A percentile compares a stretch with the other conserved stretches of the same genome.
Conservation (phyloP, 73 alveolate species). For the Paramecium sexaurelia region DNA sequence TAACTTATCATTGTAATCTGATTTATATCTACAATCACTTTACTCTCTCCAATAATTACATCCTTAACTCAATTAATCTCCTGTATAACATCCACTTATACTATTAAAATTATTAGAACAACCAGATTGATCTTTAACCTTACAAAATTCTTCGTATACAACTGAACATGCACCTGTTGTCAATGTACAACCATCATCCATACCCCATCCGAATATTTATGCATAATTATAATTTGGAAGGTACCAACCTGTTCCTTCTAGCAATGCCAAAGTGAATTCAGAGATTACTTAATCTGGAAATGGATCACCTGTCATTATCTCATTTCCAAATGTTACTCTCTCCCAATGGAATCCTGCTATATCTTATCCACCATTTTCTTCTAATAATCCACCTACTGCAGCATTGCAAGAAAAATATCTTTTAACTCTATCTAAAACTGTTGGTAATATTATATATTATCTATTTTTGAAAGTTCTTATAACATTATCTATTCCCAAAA, state of each 20-base stretch:
- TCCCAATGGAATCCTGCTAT: slow-evolving; percentile 71
- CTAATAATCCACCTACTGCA: slow-evolving; percentile 55
- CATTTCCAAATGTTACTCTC: slow-evolving; percentile 68
- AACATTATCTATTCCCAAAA: slow-evolving; percentile 44
- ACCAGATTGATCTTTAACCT: neutral
- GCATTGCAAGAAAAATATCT: slow-evolving; percentile 22
- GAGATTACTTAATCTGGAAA: slow-evolving; percentile 57
- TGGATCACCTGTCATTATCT: slow-evolving; percentile 66
- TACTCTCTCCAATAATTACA: slow-evolving; percentile 45
- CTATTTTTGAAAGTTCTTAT: neutral
- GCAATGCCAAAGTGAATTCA: slow-evolving; percentile 38
- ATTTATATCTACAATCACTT: slow-evolving; percentile 47
- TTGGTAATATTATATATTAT: slow-evolving; percentile 29
- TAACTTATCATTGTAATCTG: neutral
- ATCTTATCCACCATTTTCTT: slow-evolving; percentile 59
- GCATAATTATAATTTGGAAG: slow-evolving; percentile 38
- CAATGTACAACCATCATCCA: slow-evolving; percentile 47
- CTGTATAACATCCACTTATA: slow-evolving; percentile 18
- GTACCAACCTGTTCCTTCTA: slow-evolving; percentile 69
- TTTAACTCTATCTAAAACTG: slow-evolving; percentile 21
- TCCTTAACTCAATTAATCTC: neutral
- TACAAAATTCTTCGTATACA: slow-evolving; percentile 1
- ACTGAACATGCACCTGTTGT: slow-evolving; percentile 41
- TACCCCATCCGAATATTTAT: slow-evolving; percentile 53
- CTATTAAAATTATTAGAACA: slow-evolving; percentile 23